Evolutionary conservation across 495 filamentous ascomycete species (phyloP).

Genomic region (Aspergillus mulundensis): DNA sequence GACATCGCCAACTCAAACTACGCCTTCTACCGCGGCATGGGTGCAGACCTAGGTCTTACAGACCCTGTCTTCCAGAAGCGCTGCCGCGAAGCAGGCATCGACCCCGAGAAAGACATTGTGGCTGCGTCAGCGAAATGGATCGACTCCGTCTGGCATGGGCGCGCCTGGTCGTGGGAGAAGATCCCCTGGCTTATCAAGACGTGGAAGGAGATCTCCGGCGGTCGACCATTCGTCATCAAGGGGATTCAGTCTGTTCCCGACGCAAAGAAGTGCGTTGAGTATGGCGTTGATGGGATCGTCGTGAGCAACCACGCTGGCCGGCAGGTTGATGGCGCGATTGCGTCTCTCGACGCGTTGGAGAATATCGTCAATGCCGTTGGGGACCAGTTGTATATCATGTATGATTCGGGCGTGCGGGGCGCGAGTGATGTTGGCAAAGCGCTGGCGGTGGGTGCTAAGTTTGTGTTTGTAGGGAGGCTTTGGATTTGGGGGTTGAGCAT

Average conservation of each 20-base stretch:
- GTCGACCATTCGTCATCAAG: slow-evolving; percentile 41
- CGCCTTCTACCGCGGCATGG: slow-evolving; percentile 35
- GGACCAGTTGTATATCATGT: slow-evolving; percentile 53
- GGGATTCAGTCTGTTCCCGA: slow-evolving; percentile 9
- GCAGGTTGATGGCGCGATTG: slow-evolving; percentile 60
- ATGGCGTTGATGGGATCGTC: slow-evolving; percentile 53
- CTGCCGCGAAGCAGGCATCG: slow-evolving; percentile 47
- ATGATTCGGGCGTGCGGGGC: slow-evolving; percentile 57
- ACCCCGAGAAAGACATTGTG: slow-evolving; percentile 46
- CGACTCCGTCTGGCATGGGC: slow-evolving; percentile 61
- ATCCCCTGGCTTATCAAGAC: slow-evolving; percentile 45
- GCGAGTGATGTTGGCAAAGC: slow-evolving; percentile 60
- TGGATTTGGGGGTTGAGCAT: slow-evolving; percentile 61
- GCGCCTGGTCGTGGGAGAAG: slow-evolving; percentile 56
- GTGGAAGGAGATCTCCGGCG: slow-evolving; percentile 23
- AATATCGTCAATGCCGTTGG: slow-evolving; percentile 53
- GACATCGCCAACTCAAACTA: slow-evolving; percentile 50
- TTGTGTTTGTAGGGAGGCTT: slow-evolving; percentile 59
- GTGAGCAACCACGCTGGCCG: slow-evolving; percentile 60
- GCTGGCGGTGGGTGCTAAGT: slow-evolving; percentile 59
- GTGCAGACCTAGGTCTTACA: slow-evolving; percentile 53
- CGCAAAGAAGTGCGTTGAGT: slow-evolving; percentile 41
- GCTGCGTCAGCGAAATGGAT: slow-evolving; percentile 58
- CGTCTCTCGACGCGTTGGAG: slow-evolving; percentile 57
- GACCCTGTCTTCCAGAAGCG: slow-evolving; percentile 57